These are phyloP conservation scores for Nephelium lappaceum DNA, from an alignment of 345 rosid species.

Conservation along the genomic window DNA sequence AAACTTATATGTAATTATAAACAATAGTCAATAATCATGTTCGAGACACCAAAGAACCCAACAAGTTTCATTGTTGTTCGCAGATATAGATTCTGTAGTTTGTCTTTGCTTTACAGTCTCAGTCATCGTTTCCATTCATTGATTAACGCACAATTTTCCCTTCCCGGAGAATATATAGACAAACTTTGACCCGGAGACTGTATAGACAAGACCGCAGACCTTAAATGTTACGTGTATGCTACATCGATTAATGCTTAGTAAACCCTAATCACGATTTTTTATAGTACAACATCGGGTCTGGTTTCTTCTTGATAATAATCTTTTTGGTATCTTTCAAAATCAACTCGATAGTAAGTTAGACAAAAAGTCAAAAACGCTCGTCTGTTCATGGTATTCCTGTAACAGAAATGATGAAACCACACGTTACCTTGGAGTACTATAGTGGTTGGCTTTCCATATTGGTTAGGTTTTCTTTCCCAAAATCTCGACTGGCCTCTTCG, in stretches of 20 bases:
- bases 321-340: too few relatives aligned
- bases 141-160: conserved; percentile 14
- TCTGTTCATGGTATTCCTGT: background rate
- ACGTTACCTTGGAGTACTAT: conserved; percentile 7
- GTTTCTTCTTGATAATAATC: background rate
- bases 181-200: conserved; percentile 21
- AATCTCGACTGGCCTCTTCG: conserved; percentile 16
- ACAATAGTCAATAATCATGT: too few relatives aligned
- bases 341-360: background rate
- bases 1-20: too few relatives aligned
- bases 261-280: conserved; percentile 38
- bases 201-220: background rate
- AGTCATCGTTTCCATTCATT: conserved; percentile 14
- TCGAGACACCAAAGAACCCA: conserved; percentile 15
- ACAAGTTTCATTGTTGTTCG: conserved; percentile 15
- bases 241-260: background rate
- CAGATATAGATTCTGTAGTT: conserved; percentile 14
- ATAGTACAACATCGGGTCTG: background rate
- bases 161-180: conserved; percentile 7
- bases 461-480: conserved; percentile 20
- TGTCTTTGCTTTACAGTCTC: background rate
- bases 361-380: background rate
- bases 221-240: background rate
- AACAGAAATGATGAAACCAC: background rate
- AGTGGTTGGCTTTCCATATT: conserved; percentile 10